A percentile compares a stretch with the other conserved stretches of the same genome.
Conservation (phyloP, 768 basidiomycete species). For the Cystobasidium ongulense region DNA sequence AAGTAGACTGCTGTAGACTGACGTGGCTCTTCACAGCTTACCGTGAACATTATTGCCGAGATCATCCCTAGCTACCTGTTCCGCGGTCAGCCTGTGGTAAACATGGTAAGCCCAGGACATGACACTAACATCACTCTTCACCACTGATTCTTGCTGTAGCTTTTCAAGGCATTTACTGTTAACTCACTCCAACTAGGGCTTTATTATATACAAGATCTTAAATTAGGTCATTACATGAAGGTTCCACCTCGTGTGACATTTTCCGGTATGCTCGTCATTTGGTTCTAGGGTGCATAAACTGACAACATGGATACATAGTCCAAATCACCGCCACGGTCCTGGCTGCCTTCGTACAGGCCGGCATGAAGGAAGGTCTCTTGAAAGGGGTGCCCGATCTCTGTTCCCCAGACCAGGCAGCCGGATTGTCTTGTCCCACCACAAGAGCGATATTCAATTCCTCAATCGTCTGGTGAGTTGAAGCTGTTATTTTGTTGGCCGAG, state of each 20-base stretch:
- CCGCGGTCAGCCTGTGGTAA: conserved; percentile 76
- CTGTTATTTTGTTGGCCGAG: neutral
- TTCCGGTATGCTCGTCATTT: conserved; percentile 45
- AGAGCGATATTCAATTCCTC: conserved; percentile 83
- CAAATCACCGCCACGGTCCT: conserved; percentile 37
- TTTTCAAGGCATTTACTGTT: conserved; percentile 80
- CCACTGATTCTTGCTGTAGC: conserved; percentile 37
- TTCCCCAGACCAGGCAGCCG: conserved; percentile 40
- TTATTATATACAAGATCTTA: conserved; percentile 75
- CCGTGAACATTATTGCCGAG: conserved; percentile 78
- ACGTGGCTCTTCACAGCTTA: conserved; percentile 53
- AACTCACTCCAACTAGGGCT: conserved; percentile 67
- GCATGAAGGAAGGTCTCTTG: conserved; percentile 48
- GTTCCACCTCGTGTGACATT: conserved; percentile 86
- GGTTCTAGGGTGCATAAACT: neutral
- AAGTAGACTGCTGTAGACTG: neutral
- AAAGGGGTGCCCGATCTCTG: conserved; percentile 48
- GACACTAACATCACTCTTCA: neutral
- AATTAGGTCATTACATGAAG: conserved; percentile 88
- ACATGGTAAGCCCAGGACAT: conserved; percentile 56
- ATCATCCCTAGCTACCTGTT: conserved; percentile 81
- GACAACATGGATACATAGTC: neutral
- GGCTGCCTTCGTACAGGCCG: conserved; percentile 47
- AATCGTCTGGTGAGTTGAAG: conserved; percentile 64
- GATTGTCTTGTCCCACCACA: conserved; percentile 65